These are phyloP conservation scores for Cryphonectria radicalis DNA, from an alignment of 2,329 filamentous ascomycete species.

Conservation along the genomic window DNA sequence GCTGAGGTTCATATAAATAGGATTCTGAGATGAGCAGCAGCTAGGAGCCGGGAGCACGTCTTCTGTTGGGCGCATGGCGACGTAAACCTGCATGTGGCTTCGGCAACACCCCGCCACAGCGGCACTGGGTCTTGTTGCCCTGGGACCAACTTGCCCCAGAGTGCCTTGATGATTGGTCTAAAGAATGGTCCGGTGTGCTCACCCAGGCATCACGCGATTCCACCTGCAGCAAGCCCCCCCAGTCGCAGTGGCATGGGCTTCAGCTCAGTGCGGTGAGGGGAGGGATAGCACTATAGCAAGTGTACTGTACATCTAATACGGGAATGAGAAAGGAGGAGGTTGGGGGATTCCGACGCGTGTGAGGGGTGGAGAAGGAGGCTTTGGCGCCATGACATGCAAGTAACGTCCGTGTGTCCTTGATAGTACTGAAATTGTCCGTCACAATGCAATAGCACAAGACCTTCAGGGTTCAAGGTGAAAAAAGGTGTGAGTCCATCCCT, in stretches of 20 bases:
- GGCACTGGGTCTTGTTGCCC: neutral
- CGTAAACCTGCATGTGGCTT: constrained; percentile 14
- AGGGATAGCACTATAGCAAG: neutral
- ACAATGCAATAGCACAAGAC: neutral
- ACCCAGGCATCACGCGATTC: constrained; percentile 11
- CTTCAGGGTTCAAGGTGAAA: neutral
- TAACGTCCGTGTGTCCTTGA: neutral
- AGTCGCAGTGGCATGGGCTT: neutral
- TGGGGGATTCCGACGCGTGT: neutral
- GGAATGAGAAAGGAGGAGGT: neutral
- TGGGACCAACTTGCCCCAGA: neutral
- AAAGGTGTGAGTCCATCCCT: neutral
- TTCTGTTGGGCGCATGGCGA: constrained; percentile 19
- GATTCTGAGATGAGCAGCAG: neutral
- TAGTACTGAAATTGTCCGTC: neutral
- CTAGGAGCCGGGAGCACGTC: constrained; percentile 5
- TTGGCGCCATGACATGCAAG: neutral
- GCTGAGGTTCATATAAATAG: constrained; percentile 4
- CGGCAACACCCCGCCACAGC: constrained; percentile 9
- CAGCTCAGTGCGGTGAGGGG: constrained; percentile 4
- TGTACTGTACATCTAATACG: neutral
- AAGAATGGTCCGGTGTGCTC: neutral
- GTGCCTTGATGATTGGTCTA: constrained; percentile 3
- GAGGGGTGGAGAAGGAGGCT: constrained; percentile 1
- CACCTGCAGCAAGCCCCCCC: constrained; percentile 12